Conservation (phyloP, 257 asterid species). For the Plantago ovata region DNA sequence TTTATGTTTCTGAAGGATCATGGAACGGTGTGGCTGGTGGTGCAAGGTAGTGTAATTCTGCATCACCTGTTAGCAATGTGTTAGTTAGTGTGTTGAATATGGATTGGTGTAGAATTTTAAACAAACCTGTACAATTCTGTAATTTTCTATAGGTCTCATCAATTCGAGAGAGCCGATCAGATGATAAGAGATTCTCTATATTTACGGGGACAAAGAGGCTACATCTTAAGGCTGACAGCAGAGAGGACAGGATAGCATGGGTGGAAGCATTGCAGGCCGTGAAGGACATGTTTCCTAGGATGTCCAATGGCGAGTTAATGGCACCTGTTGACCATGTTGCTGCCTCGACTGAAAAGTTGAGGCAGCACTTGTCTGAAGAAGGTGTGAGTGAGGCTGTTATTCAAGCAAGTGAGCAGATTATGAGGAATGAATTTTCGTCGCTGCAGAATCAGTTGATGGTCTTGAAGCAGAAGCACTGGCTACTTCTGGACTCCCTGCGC, state of each 20-base stretch:
- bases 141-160: slow-evolving; percentile 66
- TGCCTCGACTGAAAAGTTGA: slow-evolving; percentile 72
- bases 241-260: slow-evolving; percentile 82
- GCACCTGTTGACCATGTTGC: slow-evolving; percentile 64
- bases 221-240: slow-evolving; percentile 80
- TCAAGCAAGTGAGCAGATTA: slow-evolving; percentile 76
- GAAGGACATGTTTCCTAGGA: slow-evolving; percentile 91
- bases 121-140: background rate
- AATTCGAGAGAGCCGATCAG: slow-evolving; percentile 81
- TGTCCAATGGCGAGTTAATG: slow-evolving; percentile 92
- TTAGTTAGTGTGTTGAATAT: background rate
- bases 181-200: slow-evolving; percentile 88
- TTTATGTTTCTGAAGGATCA: too few species aligned
- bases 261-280: slow-evolving; percentile 87
- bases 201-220: slow-evolving; percentile 94
- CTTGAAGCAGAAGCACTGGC: slow-evolving; percentile 85
- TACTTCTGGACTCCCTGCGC: slow-evolving; percentile 73
- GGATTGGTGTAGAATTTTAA: slow-evolving; percentile 1
- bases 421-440: slow-evolving; percentile 75
- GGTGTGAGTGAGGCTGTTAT: slow-evolving; percentile 61
- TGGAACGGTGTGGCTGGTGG: too few species aligned
- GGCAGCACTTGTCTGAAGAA: slow-evolving; percentile 74
- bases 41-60: too few species aligned
- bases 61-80: background rate
- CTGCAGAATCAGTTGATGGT: slow-evolving; percentile 70